Conservation (phyloP, 1,284 basidiomycete genomes). For the Anthracocystis panici-leucophaei region DNA sequence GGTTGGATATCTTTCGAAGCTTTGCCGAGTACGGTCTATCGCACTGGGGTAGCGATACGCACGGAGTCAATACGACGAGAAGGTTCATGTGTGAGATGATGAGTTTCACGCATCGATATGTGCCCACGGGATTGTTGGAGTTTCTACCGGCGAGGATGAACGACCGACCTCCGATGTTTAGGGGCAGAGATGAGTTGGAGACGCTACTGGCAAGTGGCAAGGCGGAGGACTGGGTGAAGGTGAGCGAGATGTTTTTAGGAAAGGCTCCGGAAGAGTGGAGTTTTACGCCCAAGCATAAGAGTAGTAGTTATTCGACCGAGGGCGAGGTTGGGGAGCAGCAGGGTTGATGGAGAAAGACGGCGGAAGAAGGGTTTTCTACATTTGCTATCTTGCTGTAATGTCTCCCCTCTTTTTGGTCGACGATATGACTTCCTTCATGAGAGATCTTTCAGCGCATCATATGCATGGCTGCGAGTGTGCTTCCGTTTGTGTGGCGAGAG, state of each 20-base stretch:
- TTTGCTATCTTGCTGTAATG: neutral
- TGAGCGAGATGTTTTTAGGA: conserved; percentile 93
- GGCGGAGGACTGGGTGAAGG: conserved; percentile 91
- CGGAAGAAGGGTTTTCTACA: neutral
- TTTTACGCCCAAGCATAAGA: conserved; percentile 73
- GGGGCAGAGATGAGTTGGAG: conserved; percentile 83
- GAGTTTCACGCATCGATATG: conserved; percentile 93
- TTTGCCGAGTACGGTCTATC: conserved; percentile 61
- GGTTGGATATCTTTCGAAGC: conserved; percentile 85
- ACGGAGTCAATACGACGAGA: conserved; percentile 89
- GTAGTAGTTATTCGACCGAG: conserved; percentile 35
- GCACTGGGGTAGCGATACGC: conserved; percentile 69
- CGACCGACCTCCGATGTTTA: conserved; percentile 87
- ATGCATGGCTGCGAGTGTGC: no score
- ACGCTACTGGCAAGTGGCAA: conserved; percentile 84
- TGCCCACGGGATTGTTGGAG: conserved; percentile 94
- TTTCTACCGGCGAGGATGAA: conserved; percentile 84
- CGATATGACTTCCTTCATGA: no score
- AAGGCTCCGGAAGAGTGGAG: conserved; percentile 75
- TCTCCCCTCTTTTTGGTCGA: no score
- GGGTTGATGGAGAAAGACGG: conserved; percentile 16
- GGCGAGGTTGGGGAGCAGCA: conserved; percentile 35
- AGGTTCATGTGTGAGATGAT: conserved; percentile 94
- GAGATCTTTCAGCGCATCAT: no score
- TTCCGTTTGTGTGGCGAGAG: no score